Conservation (phyloP, 1,139 yeast genomes). For the Pichia sp. region DNA sequence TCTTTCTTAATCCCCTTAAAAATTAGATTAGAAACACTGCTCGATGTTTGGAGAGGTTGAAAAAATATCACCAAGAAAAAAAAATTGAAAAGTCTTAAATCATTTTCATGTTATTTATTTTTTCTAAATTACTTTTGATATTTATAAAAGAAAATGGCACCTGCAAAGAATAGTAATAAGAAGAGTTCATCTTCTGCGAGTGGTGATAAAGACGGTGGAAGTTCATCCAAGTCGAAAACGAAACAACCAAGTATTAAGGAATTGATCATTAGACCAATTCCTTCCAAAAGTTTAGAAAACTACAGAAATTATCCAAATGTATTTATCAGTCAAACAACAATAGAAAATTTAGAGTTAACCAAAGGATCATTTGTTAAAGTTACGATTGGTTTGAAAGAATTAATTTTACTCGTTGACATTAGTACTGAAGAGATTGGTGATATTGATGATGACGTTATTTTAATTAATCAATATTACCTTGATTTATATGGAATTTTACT, state of each 20-base stretch:
- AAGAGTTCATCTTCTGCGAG: constrained; percentile 5
- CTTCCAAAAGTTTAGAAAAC: constrained; percentile 25
- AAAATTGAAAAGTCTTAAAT: too few species aligned
- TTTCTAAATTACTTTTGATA: too few species aligned
- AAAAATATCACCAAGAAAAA: too few species aligned
- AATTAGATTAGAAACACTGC: too few species aligned
- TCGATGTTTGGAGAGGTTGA: too few species aligned
- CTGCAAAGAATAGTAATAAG: neutral
- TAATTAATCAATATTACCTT: constrained; percentile 46
- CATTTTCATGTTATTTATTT: too few species aligned
- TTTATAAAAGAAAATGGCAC: constrained; percentile 1
- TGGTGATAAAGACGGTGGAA: constrained; percentile 12
- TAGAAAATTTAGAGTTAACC: constrained; percentile 47
- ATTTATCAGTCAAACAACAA: constrained; percentile 45
- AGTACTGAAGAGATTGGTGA: constrained; percentile 33
- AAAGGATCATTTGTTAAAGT: constrained; percentile 52
- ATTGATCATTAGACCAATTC: constrained; percentile 56
- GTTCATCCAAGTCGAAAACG: constrained; percentile 33
- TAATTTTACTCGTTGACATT: constrained; percentile 43
- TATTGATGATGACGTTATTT: constrained; percentile 47
- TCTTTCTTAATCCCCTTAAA: too few species aligned
- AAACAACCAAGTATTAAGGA: constrained; percentile 37
- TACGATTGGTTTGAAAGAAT: constrained; percentile 39
- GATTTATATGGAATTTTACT: constrained; percentile 51
- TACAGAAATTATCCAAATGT: constrained; percentile 34